Conservation (phyloP, 1,284 basidiomycete genomes). For the Paramarasmius palmivorus region DNA sequence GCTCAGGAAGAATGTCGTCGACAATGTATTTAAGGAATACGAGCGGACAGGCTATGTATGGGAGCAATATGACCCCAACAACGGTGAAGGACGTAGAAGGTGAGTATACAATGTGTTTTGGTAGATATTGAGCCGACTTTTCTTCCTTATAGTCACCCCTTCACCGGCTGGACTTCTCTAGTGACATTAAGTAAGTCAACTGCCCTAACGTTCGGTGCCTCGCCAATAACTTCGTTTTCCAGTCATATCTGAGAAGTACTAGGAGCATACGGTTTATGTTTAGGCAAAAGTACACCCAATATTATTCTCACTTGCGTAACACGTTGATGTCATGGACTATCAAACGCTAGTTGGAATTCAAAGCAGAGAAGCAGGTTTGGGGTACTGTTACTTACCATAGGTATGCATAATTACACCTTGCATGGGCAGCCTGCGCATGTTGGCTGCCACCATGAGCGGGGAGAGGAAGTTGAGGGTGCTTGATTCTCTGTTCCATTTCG, state of each 20-base stretch:
- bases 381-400: too few species aligned
- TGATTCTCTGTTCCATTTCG: too few species aligned
- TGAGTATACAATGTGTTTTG: conserved; percentile 29
- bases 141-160: conserved; percentile 69
- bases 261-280: too few species aligned
- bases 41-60: conserved; percentile 90
- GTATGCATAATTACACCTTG: too few species aligned
- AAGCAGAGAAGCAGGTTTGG: too few species aligned
- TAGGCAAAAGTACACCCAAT: too few species aligned
- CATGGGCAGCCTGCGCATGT: too few species aligned
- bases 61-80: conserved; percentile 91
- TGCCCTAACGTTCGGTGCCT: conserved; percentile 2
- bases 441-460: too few species aligned
- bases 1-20: conserved; percentile 79
- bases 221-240: conserved; percentile 10
- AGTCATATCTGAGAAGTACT: conserved; percentile 65
- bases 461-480: too few species aligned
- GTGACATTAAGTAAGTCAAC: conserved; percentile 67
- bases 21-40: conserved; percentile 91
- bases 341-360: too few species aligned
- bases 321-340: too few species aligned
- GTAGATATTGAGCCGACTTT: conserved; percentile 12
- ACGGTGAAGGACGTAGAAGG: conserved; percentile 85
- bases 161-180: conserved; percentile 91
- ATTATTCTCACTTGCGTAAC: too few species aligned